Conservation (phyloP, 441 rosid species). For the Erysimum cheiri region DNA sequence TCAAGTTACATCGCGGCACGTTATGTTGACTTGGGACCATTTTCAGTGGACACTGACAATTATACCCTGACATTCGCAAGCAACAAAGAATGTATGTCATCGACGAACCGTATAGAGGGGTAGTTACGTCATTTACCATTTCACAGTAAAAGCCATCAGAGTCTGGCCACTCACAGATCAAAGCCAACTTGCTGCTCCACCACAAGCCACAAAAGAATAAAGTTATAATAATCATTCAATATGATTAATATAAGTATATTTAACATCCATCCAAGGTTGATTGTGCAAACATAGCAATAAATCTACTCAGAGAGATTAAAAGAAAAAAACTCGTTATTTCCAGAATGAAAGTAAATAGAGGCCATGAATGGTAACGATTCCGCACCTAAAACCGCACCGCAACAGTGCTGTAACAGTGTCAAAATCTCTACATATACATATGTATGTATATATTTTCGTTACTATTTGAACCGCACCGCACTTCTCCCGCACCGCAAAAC, state of each 20-base stretch:
- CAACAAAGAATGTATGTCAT: constrained; percentile 26
- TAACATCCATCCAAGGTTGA: not conserved
- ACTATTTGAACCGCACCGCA: too few relatives aligned
- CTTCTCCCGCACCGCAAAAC: too few relatives aligned
- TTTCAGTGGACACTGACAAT: not conserved
- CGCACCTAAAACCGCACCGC: too few relatives aligned
- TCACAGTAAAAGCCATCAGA: constrained; percentile 31
- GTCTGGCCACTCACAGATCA: constrained; percentile 30
- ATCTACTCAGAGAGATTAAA: too few relatives aligned
- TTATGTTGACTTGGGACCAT: constrained; percentile 15
- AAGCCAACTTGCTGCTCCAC: constrained; percentile 30
- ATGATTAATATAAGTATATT: not conserved
- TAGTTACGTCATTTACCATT: not conserved
- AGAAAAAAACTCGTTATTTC: too few relatives aligned
- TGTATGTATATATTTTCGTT: too few relatives aligned
- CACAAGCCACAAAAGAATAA: constrained; percentile 26
- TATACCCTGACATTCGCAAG: constrained; percentile 36
- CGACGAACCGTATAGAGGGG: not conserved
- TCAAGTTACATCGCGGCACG: constrained; percentile 28
- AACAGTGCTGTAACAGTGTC: too few relatives aligned
- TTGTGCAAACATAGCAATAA: not conserved
- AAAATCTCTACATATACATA: too few relatives aligned
- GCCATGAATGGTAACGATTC: too few relatives aligned
- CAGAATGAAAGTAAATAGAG: too few relatives aligned
- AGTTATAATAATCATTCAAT: not conserved